Conservation (phyloP, 2,329 filamentous ascomycete genomes). For the Clonostachys solani region DNA sequence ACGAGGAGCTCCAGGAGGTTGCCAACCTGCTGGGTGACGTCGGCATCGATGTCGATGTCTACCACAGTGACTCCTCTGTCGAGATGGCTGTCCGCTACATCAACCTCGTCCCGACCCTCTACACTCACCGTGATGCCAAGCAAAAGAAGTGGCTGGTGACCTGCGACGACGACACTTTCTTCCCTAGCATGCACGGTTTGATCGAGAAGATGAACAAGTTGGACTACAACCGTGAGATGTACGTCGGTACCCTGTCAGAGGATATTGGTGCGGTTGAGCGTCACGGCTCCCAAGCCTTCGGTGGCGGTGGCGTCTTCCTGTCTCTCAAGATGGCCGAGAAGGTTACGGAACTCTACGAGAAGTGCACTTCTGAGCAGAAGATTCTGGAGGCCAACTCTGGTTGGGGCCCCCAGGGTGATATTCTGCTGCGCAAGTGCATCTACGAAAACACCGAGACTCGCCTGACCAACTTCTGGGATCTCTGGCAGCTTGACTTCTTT, state of each 20-base stretch:
- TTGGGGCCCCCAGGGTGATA: conserved; percentile 58
- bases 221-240: conserved; percentile 47
- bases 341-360: conserved; percentile 37
- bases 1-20: conserved; percentile 45
- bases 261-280: conserved; percentile 54
- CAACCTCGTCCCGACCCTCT: conserved; percentile 48
- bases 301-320: conserved; percentile 60
- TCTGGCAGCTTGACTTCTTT: conserved; percentile 58
- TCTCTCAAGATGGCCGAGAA: conserved; percentile 43
- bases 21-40: conserved; percentile 37
- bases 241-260: conserved; percentile 59
- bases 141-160: conserved; percentile 56
- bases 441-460: conserved; percentile 57
- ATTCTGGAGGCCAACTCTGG: conserved; percentile 50
- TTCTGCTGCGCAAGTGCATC: conserved; percentile 58
- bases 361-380: conserved; percentile 44
- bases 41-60: conserved; percentile 55
- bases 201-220: conserved; percentile 45
- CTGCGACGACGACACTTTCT: conserved; percentile 64
- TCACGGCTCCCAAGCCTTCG: conserved; percentile 60
- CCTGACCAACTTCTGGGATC: conserved; percentile 50
- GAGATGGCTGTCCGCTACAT: conserved; percentile 58
- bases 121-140: conserved; percentile 41
- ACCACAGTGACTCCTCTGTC: conserved; percentile 44
- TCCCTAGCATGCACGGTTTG: conserved; percentile 53